Evolutionary conservation across 768 basidiomycete species (phyloP), one percentile per base, ranked within the genome.

Genomic region (Tulasnella sp.): DNA sequence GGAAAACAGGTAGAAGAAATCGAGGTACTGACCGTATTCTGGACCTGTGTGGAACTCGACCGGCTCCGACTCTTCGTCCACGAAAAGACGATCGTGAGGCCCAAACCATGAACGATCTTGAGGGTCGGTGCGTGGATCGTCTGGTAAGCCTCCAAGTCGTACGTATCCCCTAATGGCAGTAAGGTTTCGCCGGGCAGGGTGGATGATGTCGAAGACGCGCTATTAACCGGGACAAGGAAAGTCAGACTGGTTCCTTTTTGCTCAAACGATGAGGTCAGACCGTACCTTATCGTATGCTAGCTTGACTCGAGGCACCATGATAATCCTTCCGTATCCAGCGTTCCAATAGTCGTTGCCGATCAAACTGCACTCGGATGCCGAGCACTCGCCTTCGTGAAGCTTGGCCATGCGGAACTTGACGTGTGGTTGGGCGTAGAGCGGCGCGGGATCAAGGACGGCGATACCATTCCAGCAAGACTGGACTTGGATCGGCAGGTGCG

Each of bases 261-360:
- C 55, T 57, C 5, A 20, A 57, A 57, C 55, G 11, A 57, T 3
- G 15, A 57, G 55, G 7, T 20, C 26, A n/a, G 55, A 20, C 1
- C 26, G 20, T 37, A 93, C 94, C 82, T 89, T 87, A 84, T 99
- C 97, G 82, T 99, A 99, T 0, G 98, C 98, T 71, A 99, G 86
- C 83, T 98, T 98, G 48, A 99, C 97, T 55, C 97, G 87, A 0
- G 97, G 96, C 0, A 98, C 95, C 96, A 98, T 99, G 86, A 99
- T 88, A 81, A 99, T 97, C 77, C 98, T 87, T 4, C 98, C 98
- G 83, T 96, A 99, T 0, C 98, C 97, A 0, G 94, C 91, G 80
- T 92, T 90, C 95, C 96, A 98, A 83, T 98, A 99, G 85, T 99
- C 97, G 84, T 99, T 99, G 86, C 96, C 98, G 81, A 99, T 96